Evolutionary conservation across 2,329 filamentous ascomycete genomes (phyloP), one percentile per base, ranked within the genome.

Genomic region (Ophiostoma quercus): DNA sequence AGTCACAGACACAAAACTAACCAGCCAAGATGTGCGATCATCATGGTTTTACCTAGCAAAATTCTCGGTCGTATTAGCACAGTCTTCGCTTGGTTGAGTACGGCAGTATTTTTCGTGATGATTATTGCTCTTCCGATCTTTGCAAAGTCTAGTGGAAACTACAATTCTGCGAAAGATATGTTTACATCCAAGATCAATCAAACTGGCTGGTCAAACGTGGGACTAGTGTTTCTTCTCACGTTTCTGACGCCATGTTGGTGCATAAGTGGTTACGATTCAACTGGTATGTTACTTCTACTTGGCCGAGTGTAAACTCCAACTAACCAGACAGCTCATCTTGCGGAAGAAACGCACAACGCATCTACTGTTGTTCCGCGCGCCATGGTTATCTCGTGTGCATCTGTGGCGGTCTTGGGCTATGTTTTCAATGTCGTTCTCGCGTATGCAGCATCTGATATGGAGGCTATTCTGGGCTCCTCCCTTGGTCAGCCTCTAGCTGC

Each of bases 91-190:
- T 39, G 62, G 62, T 29, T 65, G 9, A 65, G 62, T 8, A 65
- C 62, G 32, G n/a, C 8, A 3, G 34, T 65, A 2, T 25, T 65
- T 22, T 65, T 65, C 62, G 16, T 65, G 7, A 11, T 65, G 34
- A 65, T 65, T 3, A 25, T 65, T 39, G 34, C 62, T 16, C 62
- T 65, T n/a, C 62, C 62, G 1, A 39, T 65, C 1, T 65, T 22
- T 22, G 62, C 34, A 25, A 65, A 41, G 34, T 65, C 34, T 12
- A 65, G 62, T 22, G 62, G 62, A 22, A 65, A 65, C 62, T 65
- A 65, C 34, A 65, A 65, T 34, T 65, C 34, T 22, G 34, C 62
- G 0, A 65, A 65, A 19, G 62, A 65, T 8, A 65, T 65, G 62
- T 65, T 39, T 19, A 65, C 62, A 5, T 65, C 62, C 2, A 65